These are phyloP conservation scores for Trametes elegans DNA, from an alignment of 768 basidiomycete genomes.

Conservation along the genomic window DNA sequence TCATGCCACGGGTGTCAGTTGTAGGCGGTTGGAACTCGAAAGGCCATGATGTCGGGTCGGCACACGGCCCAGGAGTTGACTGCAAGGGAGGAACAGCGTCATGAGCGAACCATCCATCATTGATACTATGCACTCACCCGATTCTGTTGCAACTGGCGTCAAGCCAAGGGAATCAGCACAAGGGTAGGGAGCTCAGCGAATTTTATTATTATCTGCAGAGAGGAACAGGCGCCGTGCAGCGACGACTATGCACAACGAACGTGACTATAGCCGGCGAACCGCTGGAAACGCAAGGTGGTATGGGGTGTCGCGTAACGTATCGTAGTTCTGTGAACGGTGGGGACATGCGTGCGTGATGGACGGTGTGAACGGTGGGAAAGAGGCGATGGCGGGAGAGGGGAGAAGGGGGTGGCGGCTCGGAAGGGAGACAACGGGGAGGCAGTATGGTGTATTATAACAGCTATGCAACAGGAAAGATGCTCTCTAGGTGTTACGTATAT, in stretches of 20 bases:
- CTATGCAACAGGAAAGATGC: slow-evolving; percentile 16
- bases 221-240: slow-evolving; percentile 2
- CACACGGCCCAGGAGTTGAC: too few species aligned
- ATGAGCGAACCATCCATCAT: too few species aligned
- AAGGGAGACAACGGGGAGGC: neutral
- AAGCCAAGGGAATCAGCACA: too few species aligned
- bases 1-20: too few species aligned
- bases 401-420: too few species aligned
- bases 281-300: slow-evolving; percentile 13
- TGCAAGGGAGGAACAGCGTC: too few species aligned
- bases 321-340: slow-evolving; percentile 13
- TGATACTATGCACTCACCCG: too few species aligned
- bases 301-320: slow-evolving; percentile 22
- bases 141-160: too few species aligned
- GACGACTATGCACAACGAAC: slow-evolving; percentile 14
- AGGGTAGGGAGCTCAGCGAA: neutral
- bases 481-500: slow-evolving; percentile 9
- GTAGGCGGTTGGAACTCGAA: too few species aligned
- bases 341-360: neutral
- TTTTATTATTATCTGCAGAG: slow-evolving; percentile 9
- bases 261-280: slow-evolving; percentile 12
- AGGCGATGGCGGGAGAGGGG: too few species aligned
- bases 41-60: too few species aligned
- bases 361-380: neutral
- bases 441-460: neutral